phyloP scores from a whole-genome alignment of 2,329 filamentous ascomycete genomes.

The Claviceps capensis region DNA sequence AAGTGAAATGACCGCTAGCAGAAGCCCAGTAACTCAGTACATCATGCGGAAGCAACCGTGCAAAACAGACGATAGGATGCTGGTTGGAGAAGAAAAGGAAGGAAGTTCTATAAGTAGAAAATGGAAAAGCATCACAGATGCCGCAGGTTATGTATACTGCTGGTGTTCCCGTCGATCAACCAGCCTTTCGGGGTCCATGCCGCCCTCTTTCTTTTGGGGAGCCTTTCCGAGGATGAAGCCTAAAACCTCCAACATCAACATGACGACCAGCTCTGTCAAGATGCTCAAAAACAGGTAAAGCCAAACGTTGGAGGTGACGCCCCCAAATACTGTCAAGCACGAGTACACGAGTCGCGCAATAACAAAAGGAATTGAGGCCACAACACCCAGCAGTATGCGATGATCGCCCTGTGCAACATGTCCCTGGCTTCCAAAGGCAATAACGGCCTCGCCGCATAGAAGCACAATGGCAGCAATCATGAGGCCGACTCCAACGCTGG shows the following conservation, averaged over 20 bases:
- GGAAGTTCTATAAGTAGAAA: too few species aligned
- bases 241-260: slow-evolving; percentile 9
- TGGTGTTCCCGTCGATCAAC: not conserved
- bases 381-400: slow-evolving; percentile 33
- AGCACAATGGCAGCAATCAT: slow-evolving; percentile 26
- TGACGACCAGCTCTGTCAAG: slow-evolving; percentile 21
- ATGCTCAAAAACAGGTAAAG: slow-evolving; percentile 18
- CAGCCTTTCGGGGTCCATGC: not conserved
- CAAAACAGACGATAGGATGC: not conserved
- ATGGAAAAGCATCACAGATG: too few species aligned
- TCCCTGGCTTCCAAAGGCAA: slow-evolving; percentile 26
- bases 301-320: slow-evolving; percentile 15
- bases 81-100: not conserved
- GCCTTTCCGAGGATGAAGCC: not conserved
- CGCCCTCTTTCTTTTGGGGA: not conserved
- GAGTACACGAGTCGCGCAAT: slow-evolving; percentile 19
- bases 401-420: slow-evolving; percentile 36
- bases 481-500: slow-evolving; percentile 13
- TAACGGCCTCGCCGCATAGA: slow-evolving; percentile 23
- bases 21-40: not conserved
- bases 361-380: slow-evolving; percentile 20
- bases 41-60: not conserved
- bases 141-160: not conserved
- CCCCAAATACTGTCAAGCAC: slow-evolving; percentile 15
- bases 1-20: not conserved